Conservation (phyloP, 2,329 filamentous ascomycete species). For the Coleophoma cylindrospora region DNA sequence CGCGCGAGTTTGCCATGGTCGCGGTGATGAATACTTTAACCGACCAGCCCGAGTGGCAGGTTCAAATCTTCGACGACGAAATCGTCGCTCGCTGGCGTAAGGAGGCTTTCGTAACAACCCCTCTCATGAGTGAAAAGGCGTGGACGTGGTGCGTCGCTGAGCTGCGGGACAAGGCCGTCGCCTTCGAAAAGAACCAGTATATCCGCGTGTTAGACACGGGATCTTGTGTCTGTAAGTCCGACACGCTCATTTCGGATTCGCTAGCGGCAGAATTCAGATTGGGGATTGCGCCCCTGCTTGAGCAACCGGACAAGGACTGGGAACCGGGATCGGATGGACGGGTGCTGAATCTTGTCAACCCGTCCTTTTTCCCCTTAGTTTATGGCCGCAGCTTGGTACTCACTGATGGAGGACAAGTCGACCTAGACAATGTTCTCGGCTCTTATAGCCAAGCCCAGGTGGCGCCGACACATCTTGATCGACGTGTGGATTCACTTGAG, state of each 20-base stretch:
- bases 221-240: conserved; percentile 43
- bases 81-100: conserved; percentile 13
- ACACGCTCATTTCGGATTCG: conserved; percentile 33
- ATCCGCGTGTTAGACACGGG: conserved; percentile 8
- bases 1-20: conserved; percentile 15
- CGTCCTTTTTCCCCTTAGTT: conserved; percentile 54
- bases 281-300: conserved; percentile 40
- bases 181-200: background rate
- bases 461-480: background rate
- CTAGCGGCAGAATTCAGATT: conserved; percentile 34
- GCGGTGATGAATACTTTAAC: conserved; percentile 13
- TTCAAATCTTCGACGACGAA: conserved; percentile 8
- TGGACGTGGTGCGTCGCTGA: conserved; percentile 8
- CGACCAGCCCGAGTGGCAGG: conserved; percentile 14
- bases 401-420: conserved; percentile 5
- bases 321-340: conserved; percentile 48
- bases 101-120: conserved; percentile 6
- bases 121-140: conserved; percentile 2
- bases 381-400: conserved; percentile 42
- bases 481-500: background rate
- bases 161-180: conserved; percentile 6
- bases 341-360: conserved; percentile 57
- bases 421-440: background rate
- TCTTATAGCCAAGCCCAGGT: conserved; percentile 19
- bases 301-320: conserved; percentile 51